Evolutionary conservation across 163 green algal species (phyloP).

Genomic region (Picocystis sp.): DNA sequence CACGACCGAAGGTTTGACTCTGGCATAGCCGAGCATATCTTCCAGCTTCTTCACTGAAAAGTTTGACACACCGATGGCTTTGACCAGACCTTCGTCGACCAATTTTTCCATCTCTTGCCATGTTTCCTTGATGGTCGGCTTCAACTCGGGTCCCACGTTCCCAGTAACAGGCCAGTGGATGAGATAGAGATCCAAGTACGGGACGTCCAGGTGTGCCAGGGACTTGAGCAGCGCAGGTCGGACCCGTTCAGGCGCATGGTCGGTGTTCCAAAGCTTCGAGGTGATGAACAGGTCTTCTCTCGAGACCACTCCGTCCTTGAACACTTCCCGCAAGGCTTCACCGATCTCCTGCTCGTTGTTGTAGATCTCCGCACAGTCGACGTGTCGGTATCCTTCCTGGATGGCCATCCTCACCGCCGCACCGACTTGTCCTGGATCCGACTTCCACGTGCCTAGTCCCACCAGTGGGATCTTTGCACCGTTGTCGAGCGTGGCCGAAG

Average conservation of each 20-base stretch:
- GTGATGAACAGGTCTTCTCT: constrained; percentile 56
- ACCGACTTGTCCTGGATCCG: constrained; percentile 21
- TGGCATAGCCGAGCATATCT: constrained; percentile 24
- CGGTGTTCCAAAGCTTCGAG: constrained; percentile 57
- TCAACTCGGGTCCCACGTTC: constrained; percentile 23
- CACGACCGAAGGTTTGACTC: constrained; percentile 38
- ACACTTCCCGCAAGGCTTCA: constrained; percentile 33
- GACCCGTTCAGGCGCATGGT: constrained; percentile 28
- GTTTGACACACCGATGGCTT: constrained; percentile 71
- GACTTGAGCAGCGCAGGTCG: constrained; percentile 37
- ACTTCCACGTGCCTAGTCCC: constrained; percentile 51
- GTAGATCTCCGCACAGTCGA: constrained; percentile 63
- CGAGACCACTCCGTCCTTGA: constrained; percentile 36
- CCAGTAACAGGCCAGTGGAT: constrained; percentile 63
- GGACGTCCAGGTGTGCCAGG: constrained; percentile 53
- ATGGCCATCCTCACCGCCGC: constrained; percentile 38
- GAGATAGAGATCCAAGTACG: constrained; percentile 86
- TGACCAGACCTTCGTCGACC: constrained; percentile 42
- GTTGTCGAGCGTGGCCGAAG: constrained; percentile 23
- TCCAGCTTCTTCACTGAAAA: constrained; percentile 55
- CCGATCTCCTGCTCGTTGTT: constrained; percentile 57
- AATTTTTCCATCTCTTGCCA: constrained; percentile 78
- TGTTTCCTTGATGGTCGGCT: constrained; percentile 39
- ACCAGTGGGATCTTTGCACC: constrained; percentile 37
- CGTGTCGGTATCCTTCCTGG: constrained; percentile 52